Base-by-base conservation (phyloP, 768 basidiomycete genomes). In the Amanita rimosa region DNA sequence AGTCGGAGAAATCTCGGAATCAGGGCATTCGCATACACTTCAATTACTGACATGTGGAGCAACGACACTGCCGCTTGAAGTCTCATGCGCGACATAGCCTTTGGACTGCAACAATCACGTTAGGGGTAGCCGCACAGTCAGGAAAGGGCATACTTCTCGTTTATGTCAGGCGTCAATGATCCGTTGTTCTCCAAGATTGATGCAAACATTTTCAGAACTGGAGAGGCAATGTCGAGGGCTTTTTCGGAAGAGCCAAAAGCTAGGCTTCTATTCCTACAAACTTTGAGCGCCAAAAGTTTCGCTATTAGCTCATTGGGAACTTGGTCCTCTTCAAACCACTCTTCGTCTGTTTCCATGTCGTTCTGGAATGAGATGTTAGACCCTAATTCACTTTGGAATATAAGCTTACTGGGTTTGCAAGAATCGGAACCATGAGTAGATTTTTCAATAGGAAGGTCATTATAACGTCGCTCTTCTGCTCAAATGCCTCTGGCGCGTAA, bases 11-110 rank as follows among this genome's bases (percentile, higher is more conserved):
- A 93, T 55, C 76, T 74, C 3, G 67, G 65, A 17, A 70, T 58
- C 17, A 94, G 74, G 6, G 71, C 70, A 24, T 68, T 66, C 8
- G 79, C 74, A 61, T 79, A 93, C 2, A 55, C 58, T 31, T 74
- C 65, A 4, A 84, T 68, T 0, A 78, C 73, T 1, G 78, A 75
- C 9, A 99, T 69, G 59, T 92, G 90, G 24, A 96, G 66, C 41
- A 98, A 60, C 3, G 85, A 90, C 3, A 83, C 65, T 0, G 85
- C 85, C 4, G 93, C 90, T 58, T 88, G 83, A 6, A 97, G 66
- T 26, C 95, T 78, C 66, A 98, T 71, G 14, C 91, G 81, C 3
- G 86, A 78, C 59, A 80, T 80, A 31, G 79, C 76, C 63, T 72
- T 72, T 2, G 74, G 71, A 54, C 83, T 84, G 42, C 10, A 29